Base-by-base conservation (phyloP, 2,329 filamentous ascomycete genomes). In the Camptophora hylomeconis region DNA sequence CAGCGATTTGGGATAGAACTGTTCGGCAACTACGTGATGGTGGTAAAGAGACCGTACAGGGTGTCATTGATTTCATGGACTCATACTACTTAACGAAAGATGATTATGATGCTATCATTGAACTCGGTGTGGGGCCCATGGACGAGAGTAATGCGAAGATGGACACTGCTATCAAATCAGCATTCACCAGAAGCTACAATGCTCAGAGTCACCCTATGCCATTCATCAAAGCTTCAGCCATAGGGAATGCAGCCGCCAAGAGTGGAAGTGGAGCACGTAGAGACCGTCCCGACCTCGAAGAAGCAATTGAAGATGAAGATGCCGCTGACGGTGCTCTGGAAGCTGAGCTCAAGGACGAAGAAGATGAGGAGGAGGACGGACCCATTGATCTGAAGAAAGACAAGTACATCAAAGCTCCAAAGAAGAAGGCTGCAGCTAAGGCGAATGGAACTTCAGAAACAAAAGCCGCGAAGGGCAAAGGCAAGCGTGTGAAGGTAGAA, bases 11-110 rank as follows among this genome's bases (percentile, higher is more conserved):
- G 82, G 69, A 79, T 24, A 72, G 77, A 47, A 66, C 87, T 13
- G 67, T 93, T 40, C 75, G 79, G 44, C 69, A 72, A 34, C 61
- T 98, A 30, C 70, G 83, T 45, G 52, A 61, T 0, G 76, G 92
- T 33, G 89, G 89, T 44, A 89, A 82, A 46, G 84, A 92, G 1
- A 69, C 70, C 5, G 78, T 94, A 4, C 67, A 71, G 1, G 76
- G 80, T 2, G 77, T 94, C 30, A 98, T 98, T 47, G 73, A 89
- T 30, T 65, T 94, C 30, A 95, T 98, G 89, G 89, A 98, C 50
- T 84, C 78, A 50, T 98, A 98, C 57, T 98, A 78, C 54, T 63
- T 98, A 33, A 95, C 89, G 1, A 78, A 80, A 38, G 89, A 98
- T 14, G 89, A 98, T 51, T 92, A 87, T 53, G 89, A 98, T 49